phyloP scores from a whole-genome alignment of 495 filamentous ascomycete genomes.

The Amorphotheca resinae region DNA sequence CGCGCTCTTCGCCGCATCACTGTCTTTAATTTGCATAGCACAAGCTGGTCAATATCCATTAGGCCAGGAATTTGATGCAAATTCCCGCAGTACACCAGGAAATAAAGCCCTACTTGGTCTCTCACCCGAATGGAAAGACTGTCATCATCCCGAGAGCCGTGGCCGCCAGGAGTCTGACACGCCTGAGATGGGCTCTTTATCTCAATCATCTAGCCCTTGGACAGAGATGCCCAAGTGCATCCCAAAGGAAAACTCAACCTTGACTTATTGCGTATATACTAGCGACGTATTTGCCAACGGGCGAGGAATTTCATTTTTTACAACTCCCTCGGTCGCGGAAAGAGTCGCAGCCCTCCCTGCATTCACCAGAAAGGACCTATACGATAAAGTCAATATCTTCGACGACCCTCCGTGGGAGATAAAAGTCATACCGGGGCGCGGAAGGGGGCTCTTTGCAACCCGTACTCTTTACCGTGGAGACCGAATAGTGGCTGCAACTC shows the following conservation, averaged over 20 bases:
- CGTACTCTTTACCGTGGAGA: constrained; percentile 13
- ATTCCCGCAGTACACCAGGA: not conserved
- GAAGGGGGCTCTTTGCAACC: constrained; percentile 19
- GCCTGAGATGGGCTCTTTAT: too few relatives aligned
- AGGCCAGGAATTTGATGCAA: not conserved
- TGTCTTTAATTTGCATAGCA: not conserved
- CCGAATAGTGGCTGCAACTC: constrained; percentile 12
- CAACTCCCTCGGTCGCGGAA: constrained; percentile 10
- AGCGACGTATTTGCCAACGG: constrained; percentile 12
- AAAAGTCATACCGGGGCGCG: constrained; percentile 9
- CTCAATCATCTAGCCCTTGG: not conserved
- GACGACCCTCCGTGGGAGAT: constrained; percentile 13
- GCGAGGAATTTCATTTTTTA: constrained; percentile 18
- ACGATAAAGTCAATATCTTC: constrained; percentile 11
- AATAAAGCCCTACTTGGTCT: not conserved
- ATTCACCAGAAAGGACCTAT: constrained; percentile 1
- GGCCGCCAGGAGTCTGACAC: not conserved
- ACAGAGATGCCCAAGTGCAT: not conserved
- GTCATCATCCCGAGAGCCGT: not conserved
- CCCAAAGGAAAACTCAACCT: not conserved
- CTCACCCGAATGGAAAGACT: not conserved
- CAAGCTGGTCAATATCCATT: constrained; percentile 1
- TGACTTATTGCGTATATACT: constrained; percentile 14
- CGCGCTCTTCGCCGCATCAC: not conserved
- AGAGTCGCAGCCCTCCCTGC: constrained; percentile 6